Base-by-base conservation (phyloP, 1,284 basidiomycete genomes). In the Porodaedalea pini region DNA sequence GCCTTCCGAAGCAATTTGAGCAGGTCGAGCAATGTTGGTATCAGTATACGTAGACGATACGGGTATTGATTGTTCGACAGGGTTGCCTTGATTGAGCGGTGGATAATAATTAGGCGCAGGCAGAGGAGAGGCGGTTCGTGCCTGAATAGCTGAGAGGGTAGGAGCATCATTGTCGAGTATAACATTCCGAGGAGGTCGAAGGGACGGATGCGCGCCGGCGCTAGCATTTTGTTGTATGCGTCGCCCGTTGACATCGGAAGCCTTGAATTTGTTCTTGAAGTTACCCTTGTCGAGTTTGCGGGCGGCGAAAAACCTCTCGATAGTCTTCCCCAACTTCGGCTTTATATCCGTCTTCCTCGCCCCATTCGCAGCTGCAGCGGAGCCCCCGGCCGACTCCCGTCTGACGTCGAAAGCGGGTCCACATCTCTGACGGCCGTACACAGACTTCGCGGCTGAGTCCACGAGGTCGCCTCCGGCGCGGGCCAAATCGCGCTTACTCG, bases 281-380 rank as follows among this genome's bases (percentile, higher is more conserved):
- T 25, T 51, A 34, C 17, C 21, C 40, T 15, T 31, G 27, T 19
- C 39, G 11, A 31, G 21, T 34, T 54, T 54, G 5, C 32, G n/a
- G 19, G 41, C 31, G 32, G 40, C 19, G 31, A 54, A 54, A 10
- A 40, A 54, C 15, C 37, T 43, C 17, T 54, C 51, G 19, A 54
- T 32, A 8, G 40, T 54, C 37, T 44, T 10, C 21, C 37, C 13
- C 51, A 27, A n/a, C 45, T 48, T 48, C 2, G 37, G 21, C 17
- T 37, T 29, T n/a, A 25, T 8, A 6, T n/a, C 37, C 21, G 37
- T n/a, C 23, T 40, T 41, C 19, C 40, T 40, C 37, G 15, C 8
- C 13, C 21, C 2, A 10, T 11, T n/a, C 21, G 44, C 44, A 45
- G 44, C 19, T 8, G 44, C 19, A 45, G 44, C n/a, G n/a, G n/a